phyloP scores from a whole-genome alignment of 768 basidiomycete species.

The Exidia glandulosa region DNA sequence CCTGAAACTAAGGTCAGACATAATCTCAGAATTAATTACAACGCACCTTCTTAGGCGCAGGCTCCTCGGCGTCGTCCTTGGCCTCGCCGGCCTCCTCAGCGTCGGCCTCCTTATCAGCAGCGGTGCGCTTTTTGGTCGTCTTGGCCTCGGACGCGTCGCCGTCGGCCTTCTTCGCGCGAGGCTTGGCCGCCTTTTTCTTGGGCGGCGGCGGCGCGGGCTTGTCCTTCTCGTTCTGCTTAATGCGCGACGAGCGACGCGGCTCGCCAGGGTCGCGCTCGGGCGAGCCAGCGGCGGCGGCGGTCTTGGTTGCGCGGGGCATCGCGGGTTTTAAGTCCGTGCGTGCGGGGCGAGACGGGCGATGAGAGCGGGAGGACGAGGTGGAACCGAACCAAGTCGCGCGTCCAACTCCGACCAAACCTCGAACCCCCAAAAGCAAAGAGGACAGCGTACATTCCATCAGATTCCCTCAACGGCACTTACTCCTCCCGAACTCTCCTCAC shows the following conservation, averaged over 20 bases:
- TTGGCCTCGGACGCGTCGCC: constrained; percentile 19
- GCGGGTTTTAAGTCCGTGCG: too few species aligned
- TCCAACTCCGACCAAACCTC: neutral
- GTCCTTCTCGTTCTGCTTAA: constrained; percentile 29
- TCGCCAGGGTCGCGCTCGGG: constrained; percentile 24
- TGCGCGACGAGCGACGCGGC: constrained; percentile 45
- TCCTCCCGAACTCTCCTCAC: neutral
- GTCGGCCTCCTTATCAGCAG: constrained; percentile 16
- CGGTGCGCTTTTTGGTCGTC: too few species aligned
- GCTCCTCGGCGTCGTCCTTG: constrained; percentile 2
- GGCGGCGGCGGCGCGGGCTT: constrained; percentile 15
- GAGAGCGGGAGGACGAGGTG: neutral
- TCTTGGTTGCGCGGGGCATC: constrained; percentile 4
- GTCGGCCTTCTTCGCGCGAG: constrained; percentile 27
- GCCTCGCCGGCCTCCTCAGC: constrained; percentile 9
- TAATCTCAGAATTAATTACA: too few species aligned
- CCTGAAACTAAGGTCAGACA: neutral
- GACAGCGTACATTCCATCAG: neutral
- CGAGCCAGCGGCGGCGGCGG: constrained; percentile 12
- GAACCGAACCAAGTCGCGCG: neutral
- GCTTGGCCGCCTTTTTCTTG: constrained; percentile 29
- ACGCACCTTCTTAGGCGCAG: constrained; percentile 3
- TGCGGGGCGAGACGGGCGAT: too few species aligned
- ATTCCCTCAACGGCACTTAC: neutral
- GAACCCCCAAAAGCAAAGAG: neutral